Base-by-base conservation (phyloP, 106 monocot species). In the Acorus calamus region DNA sequence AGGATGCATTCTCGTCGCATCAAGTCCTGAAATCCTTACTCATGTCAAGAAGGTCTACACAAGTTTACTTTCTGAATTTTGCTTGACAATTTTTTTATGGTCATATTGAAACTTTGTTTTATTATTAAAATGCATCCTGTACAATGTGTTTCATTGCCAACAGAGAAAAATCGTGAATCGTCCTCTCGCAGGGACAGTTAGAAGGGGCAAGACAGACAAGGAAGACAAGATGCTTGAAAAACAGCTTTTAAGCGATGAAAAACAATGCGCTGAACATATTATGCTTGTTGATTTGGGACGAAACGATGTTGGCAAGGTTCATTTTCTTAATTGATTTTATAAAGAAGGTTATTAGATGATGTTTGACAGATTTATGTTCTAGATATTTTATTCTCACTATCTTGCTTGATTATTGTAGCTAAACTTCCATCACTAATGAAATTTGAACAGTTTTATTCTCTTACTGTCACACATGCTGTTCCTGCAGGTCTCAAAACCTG, bases 1-100 rank as follows among this genome's bases (percentile, higher is more conserved):
- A 61, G 94, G 94, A 66, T 90, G 94, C 68, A 84, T 94, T 74
- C 81, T 94, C 9, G 94, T 84, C n/a, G 84, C 79, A 53, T 90
- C 94, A 64, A 94, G 94, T 43, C 94, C 90, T 57, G 94, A 94
- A 70, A 90, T 94, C 76, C 87, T 94, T 71, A 90, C 90, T 49
- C 76, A 66, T 47, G 89, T 90, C 48, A 77, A 80, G 50, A 73
- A 80, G 61, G 94, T 90, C 72, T 49, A 7, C 45, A 52, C 5
- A 46, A 42, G 14, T 8, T 67, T 46, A 46, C 7, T 14, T 8
- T 53, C 53, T 42, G 42, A 2, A 13, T 42, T 59, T 42, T 2
- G 6, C 7, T 28, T 2, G n/a, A 7, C 7, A 59, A 5, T 59
- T 1, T 59, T 28, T 6, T 28, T 0, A 5, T 42, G 28, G 10